Evolutionary conservation across 768 basidiomycete species (phyloP).

Genomic region (Hydnum rufescens): DNA sequence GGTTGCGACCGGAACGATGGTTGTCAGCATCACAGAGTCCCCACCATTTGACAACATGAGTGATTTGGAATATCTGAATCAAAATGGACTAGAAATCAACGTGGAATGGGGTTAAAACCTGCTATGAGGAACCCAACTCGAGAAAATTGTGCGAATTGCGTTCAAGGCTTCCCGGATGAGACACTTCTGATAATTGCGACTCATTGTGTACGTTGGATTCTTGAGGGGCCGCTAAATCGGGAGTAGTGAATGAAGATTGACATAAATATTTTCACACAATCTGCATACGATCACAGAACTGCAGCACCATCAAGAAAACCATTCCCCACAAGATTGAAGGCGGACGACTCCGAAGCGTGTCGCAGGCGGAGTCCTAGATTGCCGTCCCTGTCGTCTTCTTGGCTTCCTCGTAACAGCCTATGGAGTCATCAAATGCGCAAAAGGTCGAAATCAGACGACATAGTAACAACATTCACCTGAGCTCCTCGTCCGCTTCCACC

Average conservation of each 20-base stretch:
- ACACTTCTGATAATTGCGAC: background rate
- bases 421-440: background rate
- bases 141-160: conserved; percentile 63
- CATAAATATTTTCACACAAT: too few relatives aligned
- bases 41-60: conserved; percentile 34
- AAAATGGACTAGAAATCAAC: background rate
- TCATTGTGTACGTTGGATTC: background rate
- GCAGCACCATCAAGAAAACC: too few relatives aligned
- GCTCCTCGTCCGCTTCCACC: background rate
- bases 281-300: too few relatives aligned
- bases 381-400: background rate
- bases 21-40: conserved; percentile 37
- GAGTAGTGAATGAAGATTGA: too few relatives aligned
- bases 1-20: conserved; percentile 40
- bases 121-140: conserved; percentile 29
- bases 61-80: conserved; percentile 64
- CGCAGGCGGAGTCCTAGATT: background rate
- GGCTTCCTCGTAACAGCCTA: background rate
- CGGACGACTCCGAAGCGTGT: background rate
- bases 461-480: too few relatives aligned
- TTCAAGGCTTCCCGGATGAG: conserved; percentile 34
- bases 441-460: too few relatives aligned
- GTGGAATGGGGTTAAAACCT: background rate
- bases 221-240: background rate
- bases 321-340: background rate